Conservation (phyloP, 345 rosid genomes). For the Fremontodendron californicum region DNA sequence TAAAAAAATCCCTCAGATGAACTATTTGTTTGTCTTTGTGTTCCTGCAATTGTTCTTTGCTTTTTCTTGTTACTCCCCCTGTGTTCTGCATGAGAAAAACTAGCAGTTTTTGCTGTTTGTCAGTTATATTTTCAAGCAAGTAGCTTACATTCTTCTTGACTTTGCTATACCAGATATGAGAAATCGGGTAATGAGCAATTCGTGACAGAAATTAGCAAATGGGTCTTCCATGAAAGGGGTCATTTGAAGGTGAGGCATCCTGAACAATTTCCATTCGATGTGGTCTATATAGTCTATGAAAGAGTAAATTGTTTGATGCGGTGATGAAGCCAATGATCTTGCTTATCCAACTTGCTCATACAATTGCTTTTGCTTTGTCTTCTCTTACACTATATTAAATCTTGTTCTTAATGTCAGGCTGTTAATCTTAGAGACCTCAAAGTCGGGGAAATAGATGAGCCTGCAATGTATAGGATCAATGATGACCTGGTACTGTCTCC, state of each 20-base stretch:
- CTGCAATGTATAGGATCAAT: constrained; percentile 60
- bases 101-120: background rate
- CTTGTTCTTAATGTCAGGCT: constrained; percentile 36
- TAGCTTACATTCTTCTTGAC: constrained; percentile 17
- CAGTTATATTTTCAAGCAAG: background rate
- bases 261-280: background rate
- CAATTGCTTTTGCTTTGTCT: background rate
- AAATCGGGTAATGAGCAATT: constrained; percentile 68
- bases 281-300: background rate
- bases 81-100: background rate
- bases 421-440: constrained; percentile 45
- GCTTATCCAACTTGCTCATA: background rate
- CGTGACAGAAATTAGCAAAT: constrained; percentile 66
- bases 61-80: background rate
- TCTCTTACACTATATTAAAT: background rate
- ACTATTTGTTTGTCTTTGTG: background rate
- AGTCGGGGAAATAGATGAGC: constrained; percentile 59
- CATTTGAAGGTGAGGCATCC: constrained; percentile 51
- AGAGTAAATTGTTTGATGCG: background rate
- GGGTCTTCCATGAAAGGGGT: constrained; percentile 78
- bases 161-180: constrained; percentile 36
- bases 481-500: constrained; percentile 52
- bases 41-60: background rate
- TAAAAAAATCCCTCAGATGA: background rate
- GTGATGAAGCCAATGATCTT: background rate